phyloP scores from a whole-genome alignment of 306 rosid genomes.

The Malus sylvestris region DNA sequence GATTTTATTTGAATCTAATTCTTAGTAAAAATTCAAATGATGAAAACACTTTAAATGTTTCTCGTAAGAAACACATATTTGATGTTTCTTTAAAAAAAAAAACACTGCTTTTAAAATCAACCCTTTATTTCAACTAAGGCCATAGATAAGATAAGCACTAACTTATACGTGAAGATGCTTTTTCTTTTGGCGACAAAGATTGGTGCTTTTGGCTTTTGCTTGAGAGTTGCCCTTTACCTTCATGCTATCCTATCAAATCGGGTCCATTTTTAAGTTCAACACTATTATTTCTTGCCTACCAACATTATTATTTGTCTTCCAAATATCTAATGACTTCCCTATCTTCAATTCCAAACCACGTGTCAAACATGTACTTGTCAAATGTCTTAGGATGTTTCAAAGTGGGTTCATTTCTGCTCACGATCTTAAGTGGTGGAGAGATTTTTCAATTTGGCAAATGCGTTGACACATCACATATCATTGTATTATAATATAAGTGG shows the following conservation, averaged over 20 bases:
- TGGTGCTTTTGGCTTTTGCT: neutral
- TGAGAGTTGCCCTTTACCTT: neutral
- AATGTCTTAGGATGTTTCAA: neutral
- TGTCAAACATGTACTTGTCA: too few species aligned
- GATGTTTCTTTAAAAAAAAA: too few species aligned
- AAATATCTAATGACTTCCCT: neutral
- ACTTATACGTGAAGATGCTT: neutral
- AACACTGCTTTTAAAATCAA: too few species aligned
- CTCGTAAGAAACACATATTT: too few species aligned
- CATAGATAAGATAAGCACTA: neutral
- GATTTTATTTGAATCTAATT: too few species aligned
- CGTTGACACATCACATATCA: too few species aligned
- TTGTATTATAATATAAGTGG: too few species aligned
- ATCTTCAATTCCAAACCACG: neutral
- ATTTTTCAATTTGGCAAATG: accelerated
- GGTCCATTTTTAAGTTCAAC: neutral
- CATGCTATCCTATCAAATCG: neutral
- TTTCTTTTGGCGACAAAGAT: neutral
- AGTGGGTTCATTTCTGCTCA: too few species aligned
- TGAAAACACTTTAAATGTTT: too few species aligned
- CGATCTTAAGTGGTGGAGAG: accelerated
- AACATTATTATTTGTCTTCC: neutral
- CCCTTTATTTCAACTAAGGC: too few species aligned
- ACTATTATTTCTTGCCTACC: too few species aligned
- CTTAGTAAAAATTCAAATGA: too few species aligned